Conservation (phyloP, 2,329 filamentous ascomycete species). For the Camillea tinctor region DNA sequence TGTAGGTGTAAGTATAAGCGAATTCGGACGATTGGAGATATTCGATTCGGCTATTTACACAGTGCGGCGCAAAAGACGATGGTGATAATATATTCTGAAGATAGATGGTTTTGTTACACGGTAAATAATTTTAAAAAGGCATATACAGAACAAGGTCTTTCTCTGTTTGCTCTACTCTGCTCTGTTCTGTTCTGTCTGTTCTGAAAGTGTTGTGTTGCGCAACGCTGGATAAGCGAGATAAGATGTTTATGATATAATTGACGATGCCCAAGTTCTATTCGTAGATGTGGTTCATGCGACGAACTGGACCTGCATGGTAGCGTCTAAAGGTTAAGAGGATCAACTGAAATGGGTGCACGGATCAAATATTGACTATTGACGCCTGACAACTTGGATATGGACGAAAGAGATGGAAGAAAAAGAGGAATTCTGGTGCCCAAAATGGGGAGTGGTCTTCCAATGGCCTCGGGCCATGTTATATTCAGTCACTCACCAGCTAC, state of each 20-base stretch:
- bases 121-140: not conserved
- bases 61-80: not conserved
- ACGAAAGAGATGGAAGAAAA: constrained; percentile 18
- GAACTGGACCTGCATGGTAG: constrained; percentile 22
- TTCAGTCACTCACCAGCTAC: constrained; percentile 19
- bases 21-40: constrained; percentile 7
- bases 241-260: constrained; percentile 11
- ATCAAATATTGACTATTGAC: constrained; percentile 20
- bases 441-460: constrained; percentile 14
- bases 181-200: too few relatives aligned
- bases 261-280: constrained; percentile 29
- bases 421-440: constrained; percentile 23
- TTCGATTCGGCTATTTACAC: constrained; percentile 3
- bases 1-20: constrained; percentile 11
- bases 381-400: constrained; percentile 17
- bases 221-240: constrained; percentile 11
- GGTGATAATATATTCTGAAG: not conserved
- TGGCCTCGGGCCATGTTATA: constrained; percentile 32
- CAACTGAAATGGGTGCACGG: constrained; percentile 18
- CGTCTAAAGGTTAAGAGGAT: constrained; percentile 16
- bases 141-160: too few relatives aligned
- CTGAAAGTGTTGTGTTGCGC: not conserved
- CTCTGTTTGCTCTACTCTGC: not conserved
- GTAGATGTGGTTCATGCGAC: constrained; percentile 30
- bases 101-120: not conserved